These are phyloP conservation scores for Corymbia calophylla DNA, from an alignment of 441 rosid genomes.

Conservation along the genomic window DNA sequence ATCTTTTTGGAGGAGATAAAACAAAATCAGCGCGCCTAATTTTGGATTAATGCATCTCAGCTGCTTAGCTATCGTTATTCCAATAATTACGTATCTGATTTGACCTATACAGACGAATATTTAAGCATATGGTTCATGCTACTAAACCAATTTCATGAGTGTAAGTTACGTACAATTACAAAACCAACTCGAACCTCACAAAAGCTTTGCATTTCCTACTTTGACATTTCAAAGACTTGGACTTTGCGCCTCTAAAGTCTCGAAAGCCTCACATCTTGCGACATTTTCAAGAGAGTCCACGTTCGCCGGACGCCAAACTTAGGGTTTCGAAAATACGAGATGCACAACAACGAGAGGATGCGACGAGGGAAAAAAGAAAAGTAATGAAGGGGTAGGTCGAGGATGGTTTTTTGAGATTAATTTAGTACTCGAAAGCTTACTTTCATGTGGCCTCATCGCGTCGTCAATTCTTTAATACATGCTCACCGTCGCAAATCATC, in stretches of 20 bases:
- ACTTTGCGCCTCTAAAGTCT: not conserved
- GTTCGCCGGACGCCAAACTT: not conserved
- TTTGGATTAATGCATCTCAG: not conserved
- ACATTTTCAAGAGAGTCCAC: not conserved
- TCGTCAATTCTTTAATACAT: not conserved
- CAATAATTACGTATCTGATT: not conserved
- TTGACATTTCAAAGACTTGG: not conserved
- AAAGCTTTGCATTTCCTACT: not conserved
- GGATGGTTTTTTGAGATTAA: not conserved
- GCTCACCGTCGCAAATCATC: not conserved
- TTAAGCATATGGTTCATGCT: not conserved
- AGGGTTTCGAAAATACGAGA: not conserved
- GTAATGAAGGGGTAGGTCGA: not conserved
- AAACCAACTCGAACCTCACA: not conserved
- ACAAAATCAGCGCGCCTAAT: not conserved
- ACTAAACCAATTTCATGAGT: not conserved
- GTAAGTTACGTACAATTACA: not conserved
- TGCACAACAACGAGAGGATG: not conserved
- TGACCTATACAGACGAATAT: not conserved
- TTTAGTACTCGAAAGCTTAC: not conserved
- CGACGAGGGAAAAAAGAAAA: not conserved
- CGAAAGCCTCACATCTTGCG: rapidly evolving
- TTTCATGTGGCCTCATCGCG: not conserved
- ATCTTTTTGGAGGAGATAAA: not conserved
- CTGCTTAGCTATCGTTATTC: not conserved